A percentile compares a stretch with the other conserved stretches of the same genome.
Evolutionary conservation across 768 basidiomycete species (phyloP).

Genomic region (Gyrodon lividus): DNA sequence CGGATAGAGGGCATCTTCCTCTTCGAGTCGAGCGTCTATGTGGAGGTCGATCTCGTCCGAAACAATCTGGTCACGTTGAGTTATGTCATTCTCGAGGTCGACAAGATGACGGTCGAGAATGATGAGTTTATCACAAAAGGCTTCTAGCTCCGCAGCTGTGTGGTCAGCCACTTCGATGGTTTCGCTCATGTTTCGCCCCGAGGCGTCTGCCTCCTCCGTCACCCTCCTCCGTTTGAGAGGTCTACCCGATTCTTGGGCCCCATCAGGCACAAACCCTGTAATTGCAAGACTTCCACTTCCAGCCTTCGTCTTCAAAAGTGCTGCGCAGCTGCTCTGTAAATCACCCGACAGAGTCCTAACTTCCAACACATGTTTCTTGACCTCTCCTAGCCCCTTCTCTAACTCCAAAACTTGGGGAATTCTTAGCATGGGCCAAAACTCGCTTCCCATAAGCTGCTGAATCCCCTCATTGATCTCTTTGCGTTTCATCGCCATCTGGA

Average conservation of each 20-base stretch:
- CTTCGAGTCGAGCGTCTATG: conserved; percentile 30
- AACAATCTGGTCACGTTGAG: conserved; percentile 32
- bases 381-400: conserved; percentile 21
- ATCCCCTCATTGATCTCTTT: conserved; percentile 31
- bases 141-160: conserved; percentile 22
- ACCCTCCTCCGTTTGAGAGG: conserved; percentile 30
- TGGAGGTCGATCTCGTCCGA: conserved; percentile 30
- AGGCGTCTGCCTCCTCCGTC: conserved; percentile 5
- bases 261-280: neutral
- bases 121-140: conserved; percentile 29
- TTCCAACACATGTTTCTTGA: conserved; percentile 31
- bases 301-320: conserved; percentile 20
- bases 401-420: conserved; percentile 23
- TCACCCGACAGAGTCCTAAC: conserved; percentile 28
- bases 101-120: conserved; percentile 28
- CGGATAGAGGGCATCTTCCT: conserved; percentile 24
- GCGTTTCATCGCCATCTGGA: conserved; percentile 29
- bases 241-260: conserved; percentile 19
- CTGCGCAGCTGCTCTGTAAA: conserved; percentile 20
- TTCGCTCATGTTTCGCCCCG: neutral
- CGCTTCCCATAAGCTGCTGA: conserved; percentile 31
- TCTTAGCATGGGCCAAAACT: conserved; percentile 41
- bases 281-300: neutral
- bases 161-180: conserved; percentile 1
- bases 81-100: conserved; percentile 37